Base-by-base conservation (phyloP, 345 rosid species). In the Citrus medica region DNA sequence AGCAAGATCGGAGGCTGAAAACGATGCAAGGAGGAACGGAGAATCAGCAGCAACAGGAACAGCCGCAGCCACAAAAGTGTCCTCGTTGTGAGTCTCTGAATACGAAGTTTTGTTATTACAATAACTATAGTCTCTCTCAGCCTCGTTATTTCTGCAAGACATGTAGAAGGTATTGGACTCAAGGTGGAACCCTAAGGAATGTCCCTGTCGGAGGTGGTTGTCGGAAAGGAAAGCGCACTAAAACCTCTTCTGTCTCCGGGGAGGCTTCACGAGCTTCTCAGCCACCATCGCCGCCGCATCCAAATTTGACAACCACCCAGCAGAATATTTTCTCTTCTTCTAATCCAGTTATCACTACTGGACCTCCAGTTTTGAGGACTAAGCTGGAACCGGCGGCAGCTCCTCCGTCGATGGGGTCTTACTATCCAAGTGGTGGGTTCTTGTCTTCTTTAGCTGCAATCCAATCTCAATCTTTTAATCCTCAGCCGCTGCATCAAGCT, bases 91-190 rank as follows among this genome's bases (percentile, higher is more conserved):
- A 91, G 19, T 91, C 95, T 6, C 19, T 82, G 25, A 86, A 91
- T 77, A 89, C 95, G 25, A 91, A 91, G 79, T 91, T 91, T 76
- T 91, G 95, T 84, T 89, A 91, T 74, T 91, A 88, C 87, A 91
- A 89, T 86, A 91, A 91, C 67, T 89, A 89, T 85, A 91, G 91
- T 42, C 85, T 89, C 40, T 81, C 92, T 33, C 95, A 91, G 88
- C 95, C 95, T 60, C 86, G 95, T 17, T 88, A 87, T 79, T 91
- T 89, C 79, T 91, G 95, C 86, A 91, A 91, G 88, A 71, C 85
- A 4, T 91, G 95, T 75, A 80, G 89, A 81, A 80, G 95, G 71
- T 89, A 91, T 58, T 91, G 95, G 95, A 91, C 95, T 32, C 90
- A 86, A 9, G 92, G 95, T 1, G 95, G 95, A 68, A 91, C 90